Evolutionary conservation across 1,139 yeast genomes (phyloP).

Genomic region (Kurtzmaniella quercitrusa): DNA sequence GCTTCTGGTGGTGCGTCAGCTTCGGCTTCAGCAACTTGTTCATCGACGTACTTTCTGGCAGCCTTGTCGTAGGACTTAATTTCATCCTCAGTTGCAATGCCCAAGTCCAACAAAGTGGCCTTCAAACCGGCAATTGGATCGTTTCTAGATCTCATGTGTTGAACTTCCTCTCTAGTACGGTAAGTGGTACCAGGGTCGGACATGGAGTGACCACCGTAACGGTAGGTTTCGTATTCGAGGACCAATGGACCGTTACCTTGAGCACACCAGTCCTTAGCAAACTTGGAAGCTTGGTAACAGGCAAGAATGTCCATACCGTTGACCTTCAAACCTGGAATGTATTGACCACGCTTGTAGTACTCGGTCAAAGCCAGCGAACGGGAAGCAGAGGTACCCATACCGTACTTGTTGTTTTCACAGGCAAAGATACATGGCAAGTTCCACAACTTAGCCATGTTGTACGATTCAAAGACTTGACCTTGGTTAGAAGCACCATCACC

Average conservation of each 20-base stretch:
- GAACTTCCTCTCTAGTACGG: conserved; percentile 99
- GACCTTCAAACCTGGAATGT: conserved; percentile 96
- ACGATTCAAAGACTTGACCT: conserved; percentile 97
- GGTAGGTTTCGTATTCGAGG: conserved; percentile 93
- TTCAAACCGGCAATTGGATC: conserved; percentile 97
- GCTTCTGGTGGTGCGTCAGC: conserved; percentile 95
- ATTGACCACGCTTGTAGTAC: conserved; percentile 98
- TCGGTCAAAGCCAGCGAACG: conserved; percentile 96
- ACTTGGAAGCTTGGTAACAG: conserved; percentile 91
- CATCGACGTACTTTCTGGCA: conserved; percentile 92
- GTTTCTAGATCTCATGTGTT: conserved; percentile 97
- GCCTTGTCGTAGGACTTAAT: conserved; percentile 91
- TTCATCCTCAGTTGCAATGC: conserved; percentile 90
- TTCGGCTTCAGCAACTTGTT: conserved; percentile 92
- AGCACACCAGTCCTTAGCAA: conserved; percentile 94
- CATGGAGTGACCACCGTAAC: conserved; percentile 99
- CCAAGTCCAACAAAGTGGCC: conserved; percentile 75
- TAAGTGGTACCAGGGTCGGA: conserved; percentile 99
- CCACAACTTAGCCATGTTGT: conserved; percentile 99
- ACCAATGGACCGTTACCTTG: conserved; percentile 96
- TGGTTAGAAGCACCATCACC: conserved; percentile 99
- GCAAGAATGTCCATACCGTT: conserved; percentile 99
- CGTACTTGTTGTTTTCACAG: conserved; percentile 98
- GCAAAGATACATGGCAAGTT: conserved; percentile 90
- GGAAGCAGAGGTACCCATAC: conserved; percentile 98